Percentiles rank a stretch among this genome's conserved stretches.
phyloP scores from a whole-genome alignment of 345 rosid genomes.

The Hibiscus mutabilis region DNA sequence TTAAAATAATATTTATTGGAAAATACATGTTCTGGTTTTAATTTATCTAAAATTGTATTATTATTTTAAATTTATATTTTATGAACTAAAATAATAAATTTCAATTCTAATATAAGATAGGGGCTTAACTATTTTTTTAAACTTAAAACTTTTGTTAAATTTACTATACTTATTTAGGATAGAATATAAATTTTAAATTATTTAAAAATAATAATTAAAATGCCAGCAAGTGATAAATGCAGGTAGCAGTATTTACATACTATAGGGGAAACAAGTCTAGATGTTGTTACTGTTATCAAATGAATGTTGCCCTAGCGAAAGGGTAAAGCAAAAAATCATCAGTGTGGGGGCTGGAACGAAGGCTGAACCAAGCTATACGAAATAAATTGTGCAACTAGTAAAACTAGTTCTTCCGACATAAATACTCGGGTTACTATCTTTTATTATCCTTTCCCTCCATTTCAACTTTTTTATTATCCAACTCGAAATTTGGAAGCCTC shows the following conservation, averaged over 20 bases:
- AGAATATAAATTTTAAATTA: no score
- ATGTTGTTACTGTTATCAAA: background rate
- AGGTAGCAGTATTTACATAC: background rate
- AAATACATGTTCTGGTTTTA: no score
- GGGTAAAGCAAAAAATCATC: background rate
- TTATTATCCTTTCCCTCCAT: background rate
- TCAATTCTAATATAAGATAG: no score
- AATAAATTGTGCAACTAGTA: background rate
- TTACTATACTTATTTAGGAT: no score
- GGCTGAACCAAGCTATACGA: background rate
- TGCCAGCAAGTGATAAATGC: background rate
- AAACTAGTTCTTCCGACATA: slow-evolving; percentile 1
- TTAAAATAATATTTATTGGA: no score
- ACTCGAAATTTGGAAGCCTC: no score
- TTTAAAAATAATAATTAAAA: background rate
- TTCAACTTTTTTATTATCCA: no score
- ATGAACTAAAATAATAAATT: no score
- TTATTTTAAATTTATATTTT: no score
- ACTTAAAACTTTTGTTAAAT: no score
- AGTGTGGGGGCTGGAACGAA: background rate
- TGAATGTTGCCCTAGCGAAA: background rate
- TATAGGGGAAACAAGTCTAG: background rate
- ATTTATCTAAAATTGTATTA: no score
- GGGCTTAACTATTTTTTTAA: no score
- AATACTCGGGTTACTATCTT: background rate